These are phyloP conservation scores for Calocybe cyanea DNA, from an alignment of 768 basidiomycete species.

Conservation along the genomic window DNA sequence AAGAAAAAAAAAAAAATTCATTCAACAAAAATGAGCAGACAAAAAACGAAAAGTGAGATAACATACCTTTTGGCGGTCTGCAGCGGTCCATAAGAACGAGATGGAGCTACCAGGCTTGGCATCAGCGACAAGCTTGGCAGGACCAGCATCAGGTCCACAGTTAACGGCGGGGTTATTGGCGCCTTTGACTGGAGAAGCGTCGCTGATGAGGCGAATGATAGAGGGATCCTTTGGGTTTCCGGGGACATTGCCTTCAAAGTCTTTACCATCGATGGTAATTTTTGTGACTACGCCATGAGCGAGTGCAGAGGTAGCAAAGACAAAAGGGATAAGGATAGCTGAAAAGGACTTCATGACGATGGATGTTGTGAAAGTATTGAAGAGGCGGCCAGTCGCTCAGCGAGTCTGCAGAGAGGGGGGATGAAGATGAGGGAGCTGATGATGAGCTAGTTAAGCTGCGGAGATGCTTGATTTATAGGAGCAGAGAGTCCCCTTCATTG, in stretches of 20 bases:
- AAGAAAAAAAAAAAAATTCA: background rate
- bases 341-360: constrained; percentile 20
- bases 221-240: constrained; percentile 21
- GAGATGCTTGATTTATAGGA: background rate
- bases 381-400: constrained; percentile 16
- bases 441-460: constrained; percentile 1
- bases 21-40: constrained; percentile 2
- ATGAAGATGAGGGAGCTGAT: constrained; percentile 8
- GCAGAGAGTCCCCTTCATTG: no score
- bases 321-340: constrained; percentile 27
- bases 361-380: background rate
- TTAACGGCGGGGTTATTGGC: constrained; percentile 51
- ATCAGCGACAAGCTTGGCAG: constrained; percentile 45
- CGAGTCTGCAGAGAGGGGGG: constrained; percentile 8
- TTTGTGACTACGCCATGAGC: constrained; percentile 42
- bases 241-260: constrained; percentile 33
- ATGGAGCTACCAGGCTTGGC: constrained; percentile 56
- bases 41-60: background rate
- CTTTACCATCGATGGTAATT: constrained; percentile 36
- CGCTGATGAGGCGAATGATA: constrained; percentile 38
- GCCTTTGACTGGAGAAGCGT: constrained; percentile 44
- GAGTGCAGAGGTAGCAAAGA: constrained; percentile 32
- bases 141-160: constrained; percentile 54
- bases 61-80: constrained; percentile 32
- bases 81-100: constrained; percentile 55